Evolutionary conservation across 2,329 filamentous ascomycete genomes (phyloP).

Genomic region (Acrocalymma vagum): DNA sequence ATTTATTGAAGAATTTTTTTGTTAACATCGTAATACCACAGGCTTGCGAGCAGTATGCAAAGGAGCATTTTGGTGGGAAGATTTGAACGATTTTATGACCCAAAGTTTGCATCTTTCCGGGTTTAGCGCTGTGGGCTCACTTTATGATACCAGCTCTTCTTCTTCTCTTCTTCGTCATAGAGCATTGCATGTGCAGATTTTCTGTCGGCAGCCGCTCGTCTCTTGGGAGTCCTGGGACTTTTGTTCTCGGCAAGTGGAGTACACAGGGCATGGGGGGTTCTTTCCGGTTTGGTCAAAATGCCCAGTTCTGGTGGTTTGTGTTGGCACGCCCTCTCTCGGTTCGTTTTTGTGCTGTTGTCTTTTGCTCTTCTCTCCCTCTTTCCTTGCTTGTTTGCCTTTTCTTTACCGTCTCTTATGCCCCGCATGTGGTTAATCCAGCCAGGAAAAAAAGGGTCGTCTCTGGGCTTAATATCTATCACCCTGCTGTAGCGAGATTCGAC

Average conservation of each 20-base stretch:
- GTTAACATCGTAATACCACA: no score
- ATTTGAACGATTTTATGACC: constrained; percentile 51
- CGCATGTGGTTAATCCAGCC: no score
- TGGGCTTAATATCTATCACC: constrained; percentile 32
- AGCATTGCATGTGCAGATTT: constrained; percentile 40
- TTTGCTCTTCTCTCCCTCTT: constrained; percentile 15
- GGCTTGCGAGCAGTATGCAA: constrained; percentile 93
- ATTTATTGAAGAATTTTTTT: no score
- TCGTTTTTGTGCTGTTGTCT: constrained; percentile 16
- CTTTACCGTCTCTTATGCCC: no score
- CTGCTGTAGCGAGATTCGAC: constrained; percentile 28
- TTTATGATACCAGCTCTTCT: constrained; percentile 50
- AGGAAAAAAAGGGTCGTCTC: constrained; percentile 16
- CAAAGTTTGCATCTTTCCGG: constrained; percentile 49
- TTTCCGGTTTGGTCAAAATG: constrained; percentile 28
- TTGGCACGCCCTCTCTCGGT: constrained; percentile 14
- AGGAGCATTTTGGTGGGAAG: constrained; percentile 82
- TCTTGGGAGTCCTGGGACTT: constrained; percentile 32
- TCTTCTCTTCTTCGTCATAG: constrained; percentile 30
- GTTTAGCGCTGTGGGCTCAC: constrained; percentile 39
- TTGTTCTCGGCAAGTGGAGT: constrained; percentile 33
- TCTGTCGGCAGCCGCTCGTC: constrained; percentile 38
- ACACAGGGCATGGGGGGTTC: constrained; percentile 25
- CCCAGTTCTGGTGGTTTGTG: constrained; percentile 17
- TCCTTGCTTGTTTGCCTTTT: constrained; percentile 21